Evolutionary conservation across 192 early-diverging fungal species (phyloP).

Genomic region (Rhizophagus prolifer): DNA sequence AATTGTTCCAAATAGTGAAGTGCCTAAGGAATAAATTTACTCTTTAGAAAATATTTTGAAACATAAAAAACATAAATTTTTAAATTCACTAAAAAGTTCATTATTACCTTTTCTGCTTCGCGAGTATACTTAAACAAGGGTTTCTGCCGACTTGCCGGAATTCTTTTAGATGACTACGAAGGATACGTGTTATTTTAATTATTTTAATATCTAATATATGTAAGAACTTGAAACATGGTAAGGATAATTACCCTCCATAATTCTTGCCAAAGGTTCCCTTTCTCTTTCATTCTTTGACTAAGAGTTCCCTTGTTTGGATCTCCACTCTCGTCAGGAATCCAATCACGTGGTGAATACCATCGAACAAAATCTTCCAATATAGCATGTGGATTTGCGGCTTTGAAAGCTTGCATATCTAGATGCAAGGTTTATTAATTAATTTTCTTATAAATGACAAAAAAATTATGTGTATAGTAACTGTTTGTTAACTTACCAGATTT

Average conservation of each 20-base stretch:
- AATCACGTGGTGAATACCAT: slow-evolving; percentile 96
- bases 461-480: too few relatives aligned
- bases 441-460: not conserved
- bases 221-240: not conserved
- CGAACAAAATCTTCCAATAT: slow-evolving; percentile 86
- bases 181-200: not conserved
- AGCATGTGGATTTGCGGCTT: slow-evolving; percentile 85
- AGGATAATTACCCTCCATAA: slow-evolving; percentile 64
- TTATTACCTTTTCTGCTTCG: slow-evolving; percentile 71
- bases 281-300: slow-evolving; percentile 78
- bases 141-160: slow-evolving; percentile 71
- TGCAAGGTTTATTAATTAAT: not conserved
- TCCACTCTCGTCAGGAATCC: slow-evolving; percentile 63
- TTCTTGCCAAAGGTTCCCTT: slow-evolving; percentile 85
- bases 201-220: not conserved
- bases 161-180: slow-evolving; percentile 42
- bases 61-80: not conserved
- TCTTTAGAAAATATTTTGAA: slow-evolving; percentile 30
- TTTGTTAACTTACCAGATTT: slow-evolving; percentile 52
- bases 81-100: not conserved
- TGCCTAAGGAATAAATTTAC: slow-evolving; percentile 29
- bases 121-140: slow-evolving; percentile 75
- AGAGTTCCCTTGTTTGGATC: slow-evolving; percentile 46
- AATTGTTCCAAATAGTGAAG: slow-evolving; percentile 67
- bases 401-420: slow-evolving; percentile 88